These are phyloP conservation scores for Porodaedalea pini DNA, from an alignment of 1,284 basidiomycete species.

Conservation along the genomic window DNA sequence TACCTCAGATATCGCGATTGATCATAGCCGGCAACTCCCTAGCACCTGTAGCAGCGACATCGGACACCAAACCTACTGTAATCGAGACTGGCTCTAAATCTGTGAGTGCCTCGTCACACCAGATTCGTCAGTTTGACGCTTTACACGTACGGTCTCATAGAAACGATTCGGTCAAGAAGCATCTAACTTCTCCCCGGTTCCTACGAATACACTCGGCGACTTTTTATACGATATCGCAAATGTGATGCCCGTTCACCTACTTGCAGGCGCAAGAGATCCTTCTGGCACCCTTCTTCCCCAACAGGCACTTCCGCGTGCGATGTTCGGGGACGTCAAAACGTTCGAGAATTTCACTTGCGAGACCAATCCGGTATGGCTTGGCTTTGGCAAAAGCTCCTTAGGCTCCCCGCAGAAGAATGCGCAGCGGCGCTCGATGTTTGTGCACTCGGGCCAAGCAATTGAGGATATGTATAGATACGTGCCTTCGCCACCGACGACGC, in stretches of 20 bases:
- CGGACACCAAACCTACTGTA: constrained; percentile 5
- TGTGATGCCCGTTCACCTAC: constrained; percentile 74
- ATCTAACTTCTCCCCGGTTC: constrained; percentile 68
- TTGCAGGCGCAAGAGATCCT: constrained; percentile 87
- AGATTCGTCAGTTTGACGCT: not conserved
- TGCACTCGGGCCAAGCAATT: constrained; percentile 87
- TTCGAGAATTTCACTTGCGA: constrained; percentile 71
- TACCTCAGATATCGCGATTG: constrained; percentile 73
- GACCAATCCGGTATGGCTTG: constrained; percentile 90
- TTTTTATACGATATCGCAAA: constrained; percentile 72
- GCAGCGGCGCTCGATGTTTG: constrained; percentile 57
- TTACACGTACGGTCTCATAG: constrained; percentile 34
- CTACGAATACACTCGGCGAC: constrained; percentile 65
- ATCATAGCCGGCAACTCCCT: constrained; percentile 88
- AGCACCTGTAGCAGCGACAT: constrained; percentile 39
- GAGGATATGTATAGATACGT: constrained; percentile 97
- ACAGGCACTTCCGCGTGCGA: constrained; percentile 87
- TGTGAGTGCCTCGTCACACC: constrained; percentile 4
- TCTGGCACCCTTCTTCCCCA: constrained; percentile 89
- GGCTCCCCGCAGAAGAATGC: constrained; percentile 24
- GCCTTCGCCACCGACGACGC: constrained; percentile 57
- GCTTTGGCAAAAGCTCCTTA: constrained; percentile 35
- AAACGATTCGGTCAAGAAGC: constrained; percentile 58
- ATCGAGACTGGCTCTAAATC: constrained; percentile 5
- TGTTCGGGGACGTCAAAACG: constrained; percentile 74